Percentiles rank a stretch among this genome's conserved stretches.
These are phyloP conservation scores for Cymbidium sinense DNA, from an alignment of 106 monocot species.

Conservation along the genomic window DNA sequence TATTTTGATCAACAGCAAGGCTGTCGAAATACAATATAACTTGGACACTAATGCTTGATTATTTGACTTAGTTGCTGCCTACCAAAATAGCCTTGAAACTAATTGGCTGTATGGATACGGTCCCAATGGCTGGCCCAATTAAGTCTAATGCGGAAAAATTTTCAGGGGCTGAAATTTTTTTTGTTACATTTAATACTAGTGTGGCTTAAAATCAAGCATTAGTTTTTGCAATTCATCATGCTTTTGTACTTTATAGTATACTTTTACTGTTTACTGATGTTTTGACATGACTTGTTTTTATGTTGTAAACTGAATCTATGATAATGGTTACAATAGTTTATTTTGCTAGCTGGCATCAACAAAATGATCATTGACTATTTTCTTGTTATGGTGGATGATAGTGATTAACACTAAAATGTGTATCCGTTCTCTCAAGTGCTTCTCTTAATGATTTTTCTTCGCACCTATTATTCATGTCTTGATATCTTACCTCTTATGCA, in stretches of 20 bases:
- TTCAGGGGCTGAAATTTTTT: not conserved
- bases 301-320: not conserved
- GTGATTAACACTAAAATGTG: not conserved
- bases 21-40: too few relatives aligned
- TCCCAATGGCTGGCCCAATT: too few relatives aligned
- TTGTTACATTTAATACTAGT: not conserved
- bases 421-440: not conserved
- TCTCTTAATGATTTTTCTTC: not conserved
- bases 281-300: not conserved
- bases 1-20: too few relatives aligned
- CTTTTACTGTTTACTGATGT: too few relatives aligned
- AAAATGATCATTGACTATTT: not conserved
- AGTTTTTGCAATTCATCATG: not conserved
- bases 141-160: too few relatives aligned
- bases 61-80: too few relatives aligned
- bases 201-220: not conserved
- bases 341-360: not conserved
- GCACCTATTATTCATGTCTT: not conserved
- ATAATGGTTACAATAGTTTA: not conserved
- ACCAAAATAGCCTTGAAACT: too few relatives aligned
- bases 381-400: not conserved
- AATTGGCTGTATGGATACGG: too few relatives aligned
- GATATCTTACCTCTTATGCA: constrained; percentile 29
- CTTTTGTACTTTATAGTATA: not conserved
- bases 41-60: too few relatives aligned